phyloP scores from a whole-genome alignment of 1,139 yeast genomes.

The Suhomyces wounanorum region DNA sequence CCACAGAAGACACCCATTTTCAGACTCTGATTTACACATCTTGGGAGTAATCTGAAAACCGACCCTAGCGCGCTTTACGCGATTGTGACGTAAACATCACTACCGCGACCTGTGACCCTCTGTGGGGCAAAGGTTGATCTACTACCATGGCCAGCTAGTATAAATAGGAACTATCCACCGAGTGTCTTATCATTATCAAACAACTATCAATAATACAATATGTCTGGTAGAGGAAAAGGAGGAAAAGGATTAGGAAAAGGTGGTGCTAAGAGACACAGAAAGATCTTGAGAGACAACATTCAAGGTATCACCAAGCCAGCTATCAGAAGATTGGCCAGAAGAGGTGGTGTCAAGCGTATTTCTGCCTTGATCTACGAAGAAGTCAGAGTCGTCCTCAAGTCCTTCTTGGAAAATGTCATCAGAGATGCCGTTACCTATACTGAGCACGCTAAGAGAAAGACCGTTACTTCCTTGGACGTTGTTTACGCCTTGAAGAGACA shows the following conservation, averaged over 20 bases:
- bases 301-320: slow-evolving; percentile 99
- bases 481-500: slow-evolving; percentile 99
- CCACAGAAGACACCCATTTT: background rate
- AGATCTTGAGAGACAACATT: slow-evolving; percentile 98
- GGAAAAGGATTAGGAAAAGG: slow-evolving; percentile 99
- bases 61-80: background rate
- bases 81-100: background rate
- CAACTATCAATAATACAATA: slow-evolving; percentile 34
- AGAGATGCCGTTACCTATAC: slow-evolving; percentile 99
- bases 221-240: slow-evolving; percentile 99
- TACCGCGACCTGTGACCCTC: slow-evolving; percentile 5
- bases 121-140: background rate
- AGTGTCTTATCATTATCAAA: slow-evolving; percentile 3
- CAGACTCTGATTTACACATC: background rate
- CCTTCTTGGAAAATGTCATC: slow-evolving; percentile 95
- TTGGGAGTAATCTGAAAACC: slow-evolving; percentile 7
- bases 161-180: slow-evolving; percentile 6
- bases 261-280: slow-evolving; percentile 99
- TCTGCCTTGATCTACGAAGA: slow-evolving; percentile 98
- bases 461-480: slow-evolving; percentile 97
- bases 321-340: slow-evolving; percentile 99
- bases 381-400: slow-evolving; percentile 95
- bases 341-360: slow-evolving; percentile 99
- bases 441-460: slow-evolving; percentile 99
- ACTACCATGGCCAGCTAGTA: background rate